phyloP scores from a whole-genome alignment of 2,329 filamentous ascomycete species.

The Botryotinia globosa region DNA sequence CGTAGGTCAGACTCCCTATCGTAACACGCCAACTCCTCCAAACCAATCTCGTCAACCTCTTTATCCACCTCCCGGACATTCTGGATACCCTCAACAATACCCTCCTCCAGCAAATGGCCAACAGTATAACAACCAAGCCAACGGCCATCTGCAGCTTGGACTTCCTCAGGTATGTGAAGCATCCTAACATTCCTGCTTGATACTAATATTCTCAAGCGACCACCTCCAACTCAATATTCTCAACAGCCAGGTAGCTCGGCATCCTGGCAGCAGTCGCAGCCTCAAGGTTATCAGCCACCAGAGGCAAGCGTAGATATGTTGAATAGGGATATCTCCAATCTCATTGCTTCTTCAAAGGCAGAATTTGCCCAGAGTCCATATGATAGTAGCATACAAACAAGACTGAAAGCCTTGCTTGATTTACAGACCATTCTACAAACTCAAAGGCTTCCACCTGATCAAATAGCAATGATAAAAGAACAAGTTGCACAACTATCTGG shows the following conservation, averaged over 20 bases:
- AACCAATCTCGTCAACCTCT: constrained; percentile 42
- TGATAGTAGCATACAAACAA: constrained; percentile 72
- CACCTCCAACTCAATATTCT: constrained; percentile 26
- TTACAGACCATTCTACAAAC: constrained; percentile 77
- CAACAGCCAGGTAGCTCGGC: constrained; percentile 37
- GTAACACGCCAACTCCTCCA: constrained; percentile 73
- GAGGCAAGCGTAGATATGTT: constrained; percentile 68
- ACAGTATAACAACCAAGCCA: constrained; percentile 24
- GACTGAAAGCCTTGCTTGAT: constrained; percentile 80
- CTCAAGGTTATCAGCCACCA: constrained; percentile 35
- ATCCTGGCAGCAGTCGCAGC: constrained; percentile 37
- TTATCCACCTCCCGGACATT: constrained; percentile 39
- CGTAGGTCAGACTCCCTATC: constrained; percentile 58
- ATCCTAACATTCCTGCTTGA: background rate
- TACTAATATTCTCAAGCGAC: constrained; percentile 23
- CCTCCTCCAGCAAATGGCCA: constrained; percentile 29
- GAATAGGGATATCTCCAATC: constrained; percentile 76
- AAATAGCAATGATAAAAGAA: constrained; percentile 79
- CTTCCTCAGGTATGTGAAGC: constrained; percentile 33
- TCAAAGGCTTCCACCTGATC: constrained; percentile 74
- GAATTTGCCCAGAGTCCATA: constrained; percentile 74
- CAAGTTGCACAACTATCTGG: constrained; percentile 71
- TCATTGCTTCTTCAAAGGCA: constrained; percentile 70
- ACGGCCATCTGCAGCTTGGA: constrained; percentile 32
- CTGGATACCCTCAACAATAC: constrained; percentile 39